A percentile compares a stretch with the other conserved stretches of the same genome.
Conservation (phyloP, 805 yeast genomes). For the Helenozyma rhizophorensis region DNA sequence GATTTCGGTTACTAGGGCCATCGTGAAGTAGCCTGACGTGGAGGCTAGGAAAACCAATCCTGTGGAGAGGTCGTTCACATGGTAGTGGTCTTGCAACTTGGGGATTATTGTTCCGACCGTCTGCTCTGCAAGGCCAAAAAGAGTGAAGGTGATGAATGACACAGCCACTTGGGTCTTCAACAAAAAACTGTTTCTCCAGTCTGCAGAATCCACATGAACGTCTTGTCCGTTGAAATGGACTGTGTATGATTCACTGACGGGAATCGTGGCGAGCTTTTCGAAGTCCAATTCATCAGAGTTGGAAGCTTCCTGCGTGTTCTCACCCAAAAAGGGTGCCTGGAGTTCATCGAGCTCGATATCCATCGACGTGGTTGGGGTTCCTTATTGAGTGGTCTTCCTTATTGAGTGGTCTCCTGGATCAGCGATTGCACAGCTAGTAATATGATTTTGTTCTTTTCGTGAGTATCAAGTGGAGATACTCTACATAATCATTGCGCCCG, state of each 20-base stretch:
- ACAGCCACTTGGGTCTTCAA: constrained; percentile 43
- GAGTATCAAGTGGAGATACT: too few species aligned
- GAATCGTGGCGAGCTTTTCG: constrained; percentile 3
- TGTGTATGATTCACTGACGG: constrained; percentile 8
- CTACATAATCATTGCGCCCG: too few species aligned
- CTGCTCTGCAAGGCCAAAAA: constrained; percentile 58
- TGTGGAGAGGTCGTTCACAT: constrained; percentile 43
- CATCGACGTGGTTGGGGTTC: background rate
- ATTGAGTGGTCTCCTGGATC: too few species aligned
- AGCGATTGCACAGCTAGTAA: too few species aligned
- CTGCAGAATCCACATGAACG: constrained; percentile 32
- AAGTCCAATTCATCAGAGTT: background rate
- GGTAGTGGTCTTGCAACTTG: constrained; percentile 42
- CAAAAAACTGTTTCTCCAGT: constrained; percentile 32
- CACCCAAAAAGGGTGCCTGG: constrained; percentile 1
- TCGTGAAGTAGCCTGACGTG: constrained; percentile 49
- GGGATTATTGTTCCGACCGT: constrained; percentile 59
- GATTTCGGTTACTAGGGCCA: constrained; percentile 46
- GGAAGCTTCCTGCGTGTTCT: too few species aligned
- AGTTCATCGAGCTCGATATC: constrained; percentile 4
- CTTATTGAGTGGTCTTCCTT: too few species aligned
- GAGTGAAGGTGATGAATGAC: constrained; percentile 35
- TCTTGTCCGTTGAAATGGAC: constrained; percentile 25
- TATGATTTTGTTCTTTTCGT: too few species aligned
- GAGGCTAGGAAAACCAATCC: constrained; percentile 50